phyloP scores from a whole-genome alignment of 2,329 filamentous ascomycete genomes.

The Raffaelea albimanens region DNA sequence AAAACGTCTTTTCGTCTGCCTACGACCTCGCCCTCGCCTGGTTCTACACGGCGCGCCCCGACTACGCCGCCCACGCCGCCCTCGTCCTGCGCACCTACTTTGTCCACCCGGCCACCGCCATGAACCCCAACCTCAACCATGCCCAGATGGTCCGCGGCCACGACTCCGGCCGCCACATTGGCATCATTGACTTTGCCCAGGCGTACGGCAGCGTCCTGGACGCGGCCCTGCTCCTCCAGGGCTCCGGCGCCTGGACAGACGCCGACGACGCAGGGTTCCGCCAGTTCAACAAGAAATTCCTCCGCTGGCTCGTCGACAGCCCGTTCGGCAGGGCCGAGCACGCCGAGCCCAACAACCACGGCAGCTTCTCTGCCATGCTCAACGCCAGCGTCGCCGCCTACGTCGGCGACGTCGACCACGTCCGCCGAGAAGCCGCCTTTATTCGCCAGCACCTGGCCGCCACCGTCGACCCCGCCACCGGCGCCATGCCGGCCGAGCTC shows the following conservation, averaged over 20 bases:
- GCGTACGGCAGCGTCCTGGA: conserved; percentile 19
- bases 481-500: conserved; percentile 17
- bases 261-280: conserved; percentile 12
- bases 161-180: conserved; percentile 13
- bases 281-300: conserved; percentile 16
- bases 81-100: conserved; percentile 19
- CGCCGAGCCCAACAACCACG: conserved; percentile 17
- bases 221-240: conserved; percentile 12
- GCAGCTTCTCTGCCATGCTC: conserved; percentile 17
- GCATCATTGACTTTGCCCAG: conserved; percentile 17
- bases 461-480: conserved; percentile 14
- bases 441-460: conserved; percentile 10
- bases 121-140: conserved; percentile 19
- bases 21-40: conserved; percentile 18
- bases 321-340: conserved; percentile 14
- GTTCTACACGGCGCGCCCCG: conserved; percentile 17
- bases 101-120: conserved; percentile 13
- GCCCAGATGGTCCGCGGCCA: conserved; percentile 15
- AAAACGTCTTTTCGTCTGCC: conserved; percentile 17
- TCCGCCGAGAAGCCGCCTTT: conserved; percentile 1
- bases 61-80: conserved; percentile 16
- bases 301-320: conserved; percentile 16
- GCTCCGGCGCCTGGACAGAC: conserved; percentile 6
- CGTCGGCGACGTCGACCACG: conserved; percentile 13
- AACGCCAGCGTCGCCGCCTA: conserved; percentile 17